Evolutionary conservation across 805 yeast genomes (phyloP).

Genomic region (Yamadazyma laniorum): DNA sequence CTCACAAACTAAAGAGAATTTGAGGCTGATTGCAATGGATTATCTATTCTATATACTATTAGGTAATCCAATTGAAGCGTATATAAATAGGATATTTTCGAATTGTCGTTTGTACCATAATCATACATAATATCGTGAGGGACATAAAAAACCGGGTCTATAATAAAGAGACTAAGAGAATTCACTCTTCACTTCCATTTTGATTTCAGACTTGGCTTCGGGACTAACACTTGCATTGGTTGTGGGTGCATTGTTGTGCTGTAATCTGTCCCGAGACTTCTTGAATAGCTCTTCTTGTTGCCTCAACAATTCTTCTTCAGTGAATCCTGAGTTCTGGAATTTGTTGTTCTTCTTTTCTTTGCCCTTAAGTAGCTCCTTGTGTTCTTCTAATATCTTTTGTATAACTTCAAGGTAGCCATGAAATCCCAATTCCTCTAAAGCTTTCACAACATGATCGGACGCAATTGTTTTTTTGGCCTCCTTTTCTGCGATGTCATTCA

Average conservation of each 20-base stretch:
- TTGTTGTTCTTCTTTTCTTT: conserved; percentile 90
- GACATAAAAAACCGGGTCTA: conserved; percentile 1
- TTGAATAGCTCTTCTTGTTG: conserved; percentile 94
- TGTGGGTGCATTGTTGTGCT: conserved; percentile 22
- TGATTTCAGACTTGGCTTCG: conserved; percentile 11
- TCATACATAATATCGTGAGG: conserved; percentile 9
- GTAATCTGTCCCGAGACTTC: conserved; percentile 65
- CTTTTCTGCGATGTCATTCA: conserved; percentile 93
- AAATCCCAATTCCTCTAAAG: conserved; percentile 84
- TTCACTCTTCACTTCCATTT: conserved; percentile 16
- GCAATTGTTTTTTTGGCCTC: conserved; percentile 96
- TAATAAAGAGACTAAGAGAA: neutral
- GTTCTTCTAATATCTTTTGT: conserved; percentile 76
- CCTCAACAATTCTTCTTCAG: conserved; percentile 86
- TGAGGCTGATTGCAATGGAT: too few species aligned
- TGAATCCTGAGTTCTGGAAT: conserved; percentile 85
- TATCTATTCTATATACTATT: neutral
- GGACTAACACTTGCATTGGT: neutral
- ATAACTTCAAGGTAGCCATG: conserved; percentile 79
- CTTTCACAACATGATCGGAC: conserved; percentile 91
- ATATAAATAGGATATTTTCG: neutral
- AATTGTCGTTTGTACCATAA: conserved; percentile 2
- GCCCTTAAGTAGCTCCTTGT: conserved; percentile 82
- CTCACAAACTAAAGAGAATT: too few species aligned
- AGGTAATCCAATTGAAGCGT: neutral